Evolutionary conservation across 371 early-diverging fungal genomes (phyloP).

Genomic region (Mucor irregularis): DNA sequence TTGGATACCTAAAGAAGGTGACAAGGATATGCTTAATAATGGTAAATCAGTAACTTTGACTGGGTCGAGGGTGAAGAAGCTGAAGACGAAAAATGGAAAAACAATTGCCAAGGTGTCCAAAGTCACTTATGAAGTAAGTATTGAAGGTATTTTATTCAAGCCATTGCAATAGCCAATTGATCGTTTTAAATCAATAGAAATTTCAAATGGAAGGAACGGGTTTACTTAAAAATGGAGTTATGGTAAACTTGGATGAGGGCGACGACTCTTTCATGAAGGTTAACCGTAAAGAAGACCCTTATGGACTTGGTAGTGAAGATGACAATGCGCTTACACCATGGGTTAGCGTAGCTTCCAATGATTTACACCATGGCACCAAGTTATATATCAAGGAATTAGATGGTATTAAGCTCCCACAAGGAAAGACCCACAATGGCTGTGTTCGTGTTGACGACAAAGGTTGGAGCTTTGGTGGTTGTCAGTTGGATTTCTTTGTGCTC

Average conservation of each 20-base stretch:
- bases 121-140: conserved; percentile 24
- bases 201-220: conserved; percentile 46
- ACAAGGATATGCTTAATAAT: conserved; percentile 36
- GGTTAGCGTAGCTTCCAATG: conserved; percentile 46
- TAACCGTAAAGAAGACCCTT: conserved; percentile 12
- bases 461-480: conserved; percentile 52
- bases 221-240: conserved; percentile 25
- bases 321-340: conserved; percentile 38
- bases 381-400: conserved; percentile 42
- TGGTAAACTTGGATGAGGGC: conserved; percentile 27
- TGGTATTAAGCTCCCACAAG: conserved; percentile 47
- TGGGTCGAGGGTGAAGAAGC: conserved; percentile 10
- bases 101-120: conserved; percentile 30
- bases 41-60: conserved; percentile 24
- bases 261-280: conserved; percentile 17
- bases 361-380: conserved; percentile 47
- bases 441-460: conserved; percentile 53
- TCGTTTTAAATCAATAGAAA: conserved; percentile 16
- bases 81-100: conserved; percentile 20
- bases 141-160: neutral
- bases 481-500: conserved; percentile 50
- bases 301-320: conserved; percentile 25
- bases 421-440: conserved; percentile 52
- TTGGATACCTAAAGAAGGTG: conserved; percentile 43
- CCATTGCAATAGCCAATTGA: no score